Conservation (phyloP, 192 early-diverging fungal species). For the Haplosporangium gracile region DNA sequence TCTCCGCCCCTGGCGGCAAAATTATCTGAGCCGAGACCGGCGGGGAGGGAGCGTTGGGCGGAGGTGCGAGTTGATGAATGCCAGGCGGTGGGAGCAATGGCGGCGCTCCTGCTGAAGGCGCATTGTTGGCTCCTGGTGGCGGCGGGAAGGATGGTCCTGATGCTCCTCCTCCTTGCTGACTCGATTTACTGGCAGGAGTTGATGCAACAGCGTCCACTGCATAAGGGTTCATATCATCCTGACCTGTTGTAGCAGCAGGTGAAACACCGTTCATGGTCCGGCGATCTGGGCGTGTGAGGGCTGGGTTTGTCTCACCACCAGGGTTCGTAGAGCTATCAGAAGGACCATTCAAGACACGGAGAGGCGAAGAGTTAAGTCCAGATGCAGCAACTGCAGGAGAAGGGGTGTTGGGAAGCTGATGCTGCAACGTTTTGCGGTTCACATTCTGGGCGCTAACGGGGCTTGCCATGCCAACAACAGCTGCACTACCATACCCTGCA, state of each 20-base stretch:
- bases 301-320: conserved; percentile 14
- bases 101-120: background rate
- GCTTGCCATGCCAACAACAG: background rate
- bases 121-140: conserved; percentile 9
- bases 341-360: conserved; percentile 11
- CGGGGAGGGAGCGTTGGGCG: background rate
- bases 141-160: conserved; percentile 12
- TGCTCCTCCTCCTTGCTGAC: background rate
- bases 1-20: conserved; percentile 4
- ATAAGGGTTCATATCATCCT: conserved; percentile 27
- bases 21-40: background rate
- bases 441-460: background rate
- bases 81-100: background rate
- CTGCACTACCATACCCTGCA: conserved; percentile 24
- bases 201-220: conserved; percentile 19
- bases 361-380: conserved; percentile 9
- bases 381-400: background rate
- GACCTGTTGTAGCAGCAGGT: conserved; percentile 6
- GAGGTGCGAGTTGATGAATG: background rate
- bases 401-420: conserved; percentile 3
- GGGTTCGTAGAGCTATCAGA: conserved; percentile 3
- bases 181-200: background rate
- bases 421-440: conserved; percentile 26
- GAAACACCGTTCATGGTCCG: conserved; percentile 6
- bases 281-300: conserved; percentile 12